Evolutionary conservation across 345 rosid genomes (phyloP).

Genomic region (Eucalyptus marginata): DNA sequence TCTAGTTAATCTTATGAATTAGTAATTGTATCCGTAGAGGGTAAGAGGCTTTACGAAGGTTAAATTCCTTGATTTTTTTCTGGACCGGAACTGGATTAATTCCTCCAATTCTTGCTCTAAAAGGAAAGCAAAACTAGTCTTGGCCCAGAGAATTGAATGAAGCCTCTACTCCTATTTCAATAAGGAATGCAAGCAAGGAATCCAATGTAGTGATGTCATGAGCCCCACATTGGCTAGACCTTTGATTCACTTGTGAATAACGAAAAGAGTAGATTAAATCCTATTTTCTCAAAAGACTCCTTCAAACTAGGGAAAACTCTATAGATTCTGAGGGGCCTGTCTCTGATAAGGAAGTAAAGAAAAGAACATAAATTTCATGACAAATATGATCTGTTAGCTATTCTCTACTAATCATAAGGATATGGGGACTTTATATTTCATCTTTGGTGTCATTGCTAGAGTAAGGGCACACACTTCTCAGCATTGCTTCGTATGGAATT

Average conservation of each 20-base stretch:
- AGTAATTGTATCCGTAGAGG: not conserved
- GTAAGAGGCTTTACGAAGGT: not conserved
- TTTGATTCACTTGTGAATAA: not conserved
- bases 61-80: not conserved
- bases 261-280: not conserved
- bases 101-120: not conserved
- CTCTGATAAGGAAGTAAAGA: not conserved
- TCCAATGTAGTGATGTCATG: not conserved
- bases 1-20: not conserved
- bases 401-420: not conserved
- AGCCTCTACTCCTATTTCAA: not conserved
- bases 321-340: not conserved
- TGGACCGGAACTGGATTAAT: not conserved
- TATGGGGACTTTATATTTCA: not conserved
- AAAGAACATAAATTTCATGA: not conserved
- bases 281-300: not conserved
- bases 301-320: not conserved
- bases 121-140: not conserved
- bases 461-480: not conserved
- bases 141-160: not conserved
- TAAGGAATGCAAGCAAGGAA: not conserved
- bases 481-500: not conserved
- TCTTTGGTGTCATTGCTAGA: not conserved
- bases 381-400: not conserved
- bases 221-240: not conserved